These are phyloP conservation scores for Diphasiastrum complanatum DNA, from an alignment of 83 land plant species.

Conservation along the genomic window DNA sequence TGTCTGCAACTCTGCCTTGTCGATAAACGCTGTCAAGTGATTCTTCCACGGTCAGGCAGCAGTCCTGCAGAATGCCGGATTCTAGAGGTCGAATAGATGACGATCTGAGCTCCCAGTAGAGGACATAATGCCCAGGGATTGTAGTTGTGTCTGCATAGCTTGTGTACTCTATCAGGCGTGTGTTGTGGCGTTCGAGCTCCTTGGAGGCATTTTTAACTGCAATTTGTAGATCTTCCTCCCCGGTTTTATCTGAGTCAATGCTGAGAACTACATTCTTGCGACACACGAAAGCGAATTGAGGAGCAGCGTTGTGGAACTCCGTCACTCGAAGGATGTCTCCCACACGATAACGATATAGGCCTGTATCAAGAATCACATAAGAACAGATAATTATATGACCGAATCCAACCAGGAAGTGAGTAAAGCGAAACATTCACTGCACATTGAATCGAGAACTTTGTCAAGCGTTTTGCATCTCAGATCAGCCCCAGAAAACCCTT, in stretches of 20 bases:
- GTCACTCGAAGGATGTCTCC: constrained; percentile 18
- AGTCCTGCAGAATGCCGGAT: constrained; percentile 48
- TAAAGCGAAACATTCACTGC: too few relatives aligned
- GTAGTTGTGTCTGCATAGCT: constrained; percentile 57
- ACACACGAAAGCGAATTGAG: constrained; percentile 19
- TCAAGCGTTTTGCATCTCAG: too few relatives aligned
- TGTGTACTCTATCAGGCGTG: constrained; percentile 55
- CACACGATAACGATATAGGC: constrained; percentile 19
- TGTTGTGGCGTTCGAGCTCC: constrained; percentile 32
- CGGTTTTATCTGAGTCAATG: constrained; percentile 58
- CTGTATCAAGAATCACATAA: constrained; percentile 9
- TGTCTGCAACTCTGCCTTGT: constrained; percentile 44
- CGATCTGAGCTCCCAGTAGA: constrained; percentile 65
- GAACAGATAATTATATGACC: too few relatives aligned
- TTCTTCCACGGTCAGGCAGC: constrained; percentile 64
- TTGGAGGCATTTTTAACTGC: constrained; percentile 47
- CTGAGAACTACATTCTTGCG: constrained; percentile 20
- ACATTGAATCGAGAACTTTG: too few relatives aligned
- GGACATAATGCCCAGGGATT: constrained; percentile 75
- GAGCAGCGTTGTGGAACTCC: constrained; percentile 18
- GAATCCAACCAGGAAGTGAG: too few relatives aligned
- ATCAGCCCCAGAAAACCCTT: too few relatives aligned
- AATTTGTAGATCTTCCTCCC: constrained; percentile 64
- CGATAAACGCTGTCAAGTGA: constrained; percentile 58
- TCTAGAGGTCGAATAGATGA: not conserved